phyloP scores from a whole-genome alignment of 2,329 filamentous ascomycete species.

The Penicillium sp. region DNA sequence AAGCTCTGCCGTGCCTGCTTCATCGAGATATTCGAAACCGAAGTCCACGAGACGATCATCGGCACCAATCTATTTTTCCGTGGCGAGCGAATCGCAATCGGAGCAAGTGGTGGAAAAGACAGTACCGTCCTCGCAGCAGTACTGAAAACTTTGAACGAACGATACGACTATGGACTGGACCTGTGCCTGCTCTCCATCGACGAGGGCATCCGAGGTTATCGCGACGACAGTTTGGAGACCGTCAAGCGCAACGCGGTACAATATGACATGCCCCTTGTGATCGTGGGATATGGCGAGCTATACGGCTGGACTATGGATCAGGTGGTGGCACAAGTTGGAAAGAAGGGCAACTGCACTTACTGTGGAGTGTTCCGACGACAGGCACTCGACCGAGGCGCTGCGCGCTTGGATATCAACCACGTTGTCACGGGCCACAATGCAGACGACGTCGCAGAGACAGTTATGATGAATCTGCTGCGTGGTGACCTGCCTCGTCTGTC shows the following conservation, averaged over 20 bases:
- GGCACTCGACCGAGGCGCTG: conserved; percentile 88
- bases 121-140: conserved; percentile 95
- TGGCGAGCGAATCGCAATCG: conserved; percentile 89
- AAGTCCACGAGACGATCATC: conserved; percentile 90
- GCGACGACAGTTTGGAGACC: conserved; percentile 93
- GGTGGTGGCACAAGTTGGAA: conserved; percentile 92
- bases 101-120: conserved; percentile 95
- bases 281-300: conserved; percentile 88
- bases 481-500: conserved; percentile 87
- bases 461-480: conserved; percentile 93
- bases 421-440: conserved; percentile 98
- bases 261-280: conserved; percentile 88
- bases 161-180: conserved; percentile 82
- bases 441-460: conserved; percentile 94
- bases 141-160: conserved; percentile 89
- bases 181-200: conserved; percentile 89
- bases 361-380: conserved; percentile 95
- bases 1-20: conserved; percentile 93
- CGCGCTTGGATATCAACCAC: conserved; percentile 82
- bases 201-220: conserved; percentile 95
- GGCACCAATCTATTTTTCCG: conserved; percentile 76
- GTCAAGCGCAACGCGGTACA: conserved; percentile 91
- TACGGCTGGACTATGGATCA: conserved; percentile 99
- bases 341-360: conserved; percentile 99
- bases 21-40: conserved; percentile 81